Conservation (phyloP, 306 rosid genomes). For the Vigna unguiculata region DNA sequence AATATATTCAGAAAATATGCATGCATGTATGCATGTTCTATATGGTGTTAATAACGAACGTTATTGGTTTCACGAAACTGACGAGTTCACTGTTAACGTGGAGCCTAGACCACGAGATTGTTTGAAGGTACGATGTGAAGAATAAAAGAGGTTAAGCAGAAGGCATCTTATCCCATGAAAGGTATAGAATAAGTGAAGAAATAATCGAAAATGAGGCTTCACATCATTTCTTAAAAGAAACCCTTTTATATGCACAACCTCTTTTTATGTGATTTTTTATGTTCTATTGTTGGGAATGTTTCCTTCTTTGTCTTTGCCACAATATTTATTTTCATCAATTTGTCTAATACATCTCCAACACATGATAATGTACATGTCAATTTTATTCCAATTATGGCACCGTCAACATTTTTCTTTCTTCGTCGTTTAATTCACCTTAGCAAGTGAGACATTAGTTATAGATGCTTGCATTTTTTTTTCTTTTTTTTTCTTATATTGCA, state of each 20-base stretch:
- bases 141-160: constrained; percentile 33
- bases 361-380: neutral
- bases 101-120: constrained; percentile 40
- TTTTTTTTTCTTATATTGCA: neutral
- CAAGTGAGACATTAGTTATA: neutral
- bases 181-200: neutral
- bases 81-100: neutral
- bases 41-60: constrained; percentile 37
- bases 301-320: neutral
- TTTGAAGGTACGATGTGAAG: constrained; percentile 40
- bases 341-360: neutral
- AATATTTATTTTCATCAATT: neutral
- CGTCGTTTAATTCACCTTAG: neutral
- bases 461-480: neutral
- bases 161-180: constrained; percentile 17
- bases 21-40: constrained; percentile 28
- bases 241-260: neutral
- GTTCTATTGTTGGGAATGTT: constrained; percentile 28
- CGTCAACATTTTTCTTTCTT: neutral
- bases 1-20: constrained; percentile 45
- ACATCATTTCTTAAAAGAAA: neutral
- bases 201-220: constrained; percentile 1
- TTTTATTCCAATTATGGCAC: neutral
- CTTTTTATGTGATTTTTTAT: constrained; percentile 3
- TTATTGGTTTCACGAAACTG: constrained; percentile 24